phyloP scores from a whole-genome alignment of 2,329 filamentous ascomycete species.

The Aureobasidium sp. region DNA sequence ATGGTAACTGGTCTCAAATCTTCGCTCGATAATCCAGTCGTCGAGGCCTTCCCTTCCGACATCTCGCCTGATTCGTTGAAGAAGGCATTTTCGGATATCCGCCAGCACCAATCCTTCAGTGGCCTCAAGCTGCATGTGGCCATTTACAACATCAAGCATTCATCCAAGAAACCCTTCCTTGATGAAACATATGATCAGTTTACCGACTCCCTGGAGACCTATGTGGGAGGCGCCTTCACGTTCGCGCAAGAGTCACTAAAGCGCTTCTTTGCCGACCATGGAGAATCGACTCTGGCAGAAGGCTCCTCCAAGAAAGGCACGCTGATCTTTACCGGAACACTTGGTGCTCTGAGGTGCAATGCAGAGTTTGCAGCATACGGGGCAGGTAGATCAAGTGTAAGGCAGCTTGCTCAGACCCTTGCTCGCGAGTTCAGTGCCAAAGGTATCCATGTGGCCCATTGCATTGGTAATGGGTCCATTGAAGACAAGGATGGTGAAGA shows the following conservation, averaged over 20 bases:
- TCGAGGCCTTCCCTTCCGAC: slow-evolving; percentile 46
- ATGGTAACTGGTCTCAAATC: slow-evolving; percentile 35
- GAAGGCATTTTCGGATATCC: slow-evolving; percentile 42
- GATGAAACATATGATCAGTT: slow-evolving; percentile 45
- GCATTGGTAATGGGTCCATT: slow-evolving; percentile 49
- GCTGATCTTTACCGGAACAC: slow-evolving; percentile 48
- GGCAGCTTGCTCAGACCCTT: slow-evolving; percentile 48
- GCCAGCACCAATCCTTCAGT: slow-evolving; percentile 38
- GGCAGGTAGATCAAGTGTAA: slow-evolving; percentile 42
- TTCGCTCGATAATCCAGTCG: slow-evolving; percentile 34
- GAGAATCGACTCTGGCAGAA: slow-evolving; percentile 37
- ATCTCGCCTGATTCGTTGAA: slow-evolving; percentile 40
- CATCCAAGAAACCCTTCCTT: slow-evolving; percentile 46
- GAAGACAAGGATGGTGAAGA: slow-evolving; percentile 42
- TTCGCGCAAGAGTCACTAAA: slow-evolving; percentile 47
- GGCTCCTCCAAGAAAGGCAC: slow-evolving; percentile 47
- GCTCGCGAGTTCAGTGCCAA: slow-evolving; percentile 49
- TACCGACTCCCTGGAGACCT: slow-evolving; percentile 39
- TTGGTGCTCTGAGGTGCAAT: slow-evolving; percentile 44
- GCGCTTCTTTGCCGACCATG: slow-evolving; percentile 45
- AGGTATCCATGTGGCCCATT: slow-evolving; percentile 51
- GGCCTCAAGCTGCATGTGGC: slow-evolving; percentile 44
- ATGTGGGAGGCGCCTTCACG: slow-evolving; percentile 47
- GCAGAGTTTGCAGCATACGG: slow-evolving; percentile 48
- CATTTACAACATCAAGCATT: slow-evolving; percentile 49